phyloP scores from a whole-genome alignment of 176 grass and related monocot genomes.

The Zizania latifolia region DNA sequence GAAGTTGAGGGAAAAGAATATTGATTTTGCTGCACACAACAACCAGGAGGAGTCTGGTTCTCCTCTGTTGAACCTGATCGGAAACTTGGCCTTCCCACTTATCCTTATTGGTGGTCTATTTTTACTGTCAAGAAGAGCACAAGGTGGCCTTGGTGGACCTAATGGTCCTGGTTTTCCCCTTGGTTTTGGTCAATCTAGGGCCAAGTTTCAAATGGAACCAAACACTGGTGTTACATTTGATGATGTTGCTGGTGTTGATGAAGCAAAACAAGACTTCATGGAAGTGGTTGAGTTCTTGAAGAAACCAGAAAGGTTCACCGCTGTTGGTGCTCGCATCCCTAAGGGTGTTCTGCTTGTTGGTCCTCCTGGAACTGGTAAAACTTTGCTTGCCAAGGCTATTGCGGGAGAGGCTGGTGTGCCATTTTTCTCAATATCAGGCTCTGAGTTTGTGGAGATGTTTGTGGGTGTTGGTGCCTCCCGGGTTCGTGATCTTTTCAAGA shows the following conservation, averaged over 20 bases:
- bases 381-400: constrained; percentile 95
- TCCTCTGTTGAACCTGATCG: constrained; percentile 88
- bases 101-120: constrained; percentile 94
- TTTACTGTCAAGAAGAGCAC: constrained; percentile 75
- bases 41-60: constrained; percentile 91
- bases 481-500: constrained; percentile 96
- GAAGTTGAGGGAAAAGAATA: constrained; percentile 92
- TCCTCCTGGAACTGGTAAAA: constrained; percentile 94
- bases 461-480: constrained; percentile 93
- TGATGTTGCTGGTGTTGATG: constrained; percentile 91
- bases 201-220: constrained; percentile 99
- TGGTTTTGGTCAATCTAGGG: constrained; percentile 78
- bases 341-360: constrained; percentile 98
- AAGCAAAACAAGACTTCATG: constrained; percentile 98
- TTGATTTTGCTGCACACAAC: constrained; percentile 91
- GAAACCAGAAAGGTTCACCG: constrained; percentile 94
- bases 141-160: constrained; percentile 84
- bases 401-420: constrained; percentile 97
- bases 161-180: constrained; percentile 89
- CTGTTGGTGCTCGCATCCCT: constrained; percentile 93
- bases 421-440: constrained; percentile 94
- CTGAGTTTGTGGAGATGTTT: constrained; percentile 99
- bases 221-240: constrained; percentile 96
- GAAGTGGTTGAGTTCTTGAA: constrained; percentile 98
- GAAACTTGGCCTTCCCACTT: constrained; percentile 89